Conservation (phyloP, 805 yeast genomes). For the Sugiyamaella boreocaroliniensis region DNA sequence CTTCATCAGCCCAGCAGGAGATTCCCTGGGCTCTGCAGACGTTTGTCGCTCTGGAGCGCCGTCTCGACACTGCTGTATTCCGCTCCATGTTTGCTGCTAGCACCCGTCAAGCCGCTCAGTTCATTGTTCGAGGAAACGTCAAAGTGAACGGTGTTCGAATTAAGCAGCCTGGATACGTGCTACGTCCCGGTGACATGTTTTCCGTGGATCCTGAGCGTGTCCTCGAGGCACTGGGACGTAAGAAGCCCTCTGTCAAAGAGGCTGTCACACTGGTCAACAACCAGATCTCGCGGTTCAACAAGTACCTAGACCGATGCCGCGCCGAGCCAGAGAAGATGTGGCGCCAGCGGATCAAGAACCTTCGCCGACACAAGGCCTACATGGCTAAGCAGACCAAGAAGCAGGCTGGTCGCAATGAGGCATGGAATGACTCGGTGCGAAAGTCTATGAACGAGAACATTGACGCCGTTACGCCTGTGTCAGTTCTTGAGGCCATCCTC, state of each 20-base stretch:
- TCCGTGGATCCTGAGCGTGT: constrained; percentile 82
- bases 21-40: constrained; percentile 89
- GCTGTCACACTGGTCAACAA: constrained; percentile 63
- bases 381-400: constrained; percentile 12
- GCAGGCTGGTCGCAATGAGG: constrained; percentile 8
- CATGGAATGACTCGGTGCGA: constrained; percentile 38
- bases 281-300: constrained; percentile 73
- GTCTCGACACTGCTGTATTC: constrained; percentile 85
- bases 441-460: constrained; percentile 36
- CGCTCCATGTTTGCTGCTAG: constrained; percentile 91
- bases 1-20: constrained; percentile 22
- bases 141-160: constrained; percentile 77
- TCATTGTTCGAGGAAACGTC: constrained; percentile 73
- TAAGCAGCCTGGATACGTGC: constrained; percentile 68
- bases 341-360: constrained; percentile 30
- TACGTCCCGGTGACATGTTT: constrained; percentile 82
- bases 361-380: constrained; percentile 17
- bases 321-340: constrained; percentile 52
- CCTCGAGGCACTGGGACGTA: constrained; percentile 73
- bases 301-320: constrained; percentile 54
- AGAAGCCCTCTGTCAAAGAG: constrained; percentile 67
- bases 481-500: constrained; percentile 26
- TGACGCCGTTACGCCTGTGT: constrained; percentile 29
- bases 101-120: constrained; percentile 88
- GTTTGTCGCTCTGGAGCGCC: constrained; percentile 76